Base-by-base conservation (phyloP, 148 eudicot species). In the Rhododendron henanense region DNA sequence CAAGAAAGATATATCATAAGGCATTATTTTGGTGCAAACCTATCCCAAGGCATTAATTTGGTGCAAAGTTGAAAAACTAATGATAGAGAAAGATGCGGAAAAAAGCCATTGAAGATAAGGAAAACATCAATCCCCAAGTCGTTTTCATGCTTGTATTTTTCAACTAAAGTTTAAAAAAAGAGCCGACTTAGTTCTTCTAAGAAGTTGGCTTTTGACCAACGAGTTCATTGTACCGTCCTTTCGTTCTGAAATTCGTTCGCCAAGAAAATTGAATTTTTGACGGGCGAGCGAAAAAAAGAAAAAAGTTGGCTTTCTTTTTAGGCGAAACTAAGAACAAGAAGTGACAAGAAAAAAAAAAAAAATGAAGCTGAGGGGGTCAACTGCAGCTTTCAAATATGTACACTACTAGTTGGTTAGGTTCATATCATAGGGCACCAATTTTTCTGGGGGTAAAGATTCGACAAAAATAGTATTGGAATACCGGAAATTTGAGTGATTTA, bases 61-160 rank as follows among this genome's bases (percentile, higher is more conserved):
- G 84, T 83, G 84, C 45, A 0, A 41, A 63, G 77, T 83, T 83
- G 78, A 83, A 83, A 83, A 65, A 25, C 15, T 28, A 8, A 67
- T 67, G 77, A 83, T 15, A 67, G 78, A 45, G 78, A 83, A 45
- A 83, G 57, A 45, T 65, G 85, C 33, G 57, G 57, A 50, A 1
- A 83, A 45, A 45, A 47, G 55, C 57, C 67, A 50, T 67, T 67
- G 53, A 83, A 83, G 85, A 83, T 44, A 83, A 83, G 78, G 59
- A 53, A 67, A 53, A 67, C 18, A 71, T 71, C 76, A 31, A 71
- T 71, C 39, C 1, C 76, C 3, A 71, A 71, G 75, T 82, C 74
- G 11, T 28, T 83, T 69, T 83, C 78, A 28, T 67, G 23, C 2
- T 39, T 57, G 33, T 28, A 5, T 1, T 41, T 35, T 83, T 67